Evolutionary conservation across 371 early-diverging fungal genomes (phyloP).

Genomic region (Mortierella polycephala): DNA sequence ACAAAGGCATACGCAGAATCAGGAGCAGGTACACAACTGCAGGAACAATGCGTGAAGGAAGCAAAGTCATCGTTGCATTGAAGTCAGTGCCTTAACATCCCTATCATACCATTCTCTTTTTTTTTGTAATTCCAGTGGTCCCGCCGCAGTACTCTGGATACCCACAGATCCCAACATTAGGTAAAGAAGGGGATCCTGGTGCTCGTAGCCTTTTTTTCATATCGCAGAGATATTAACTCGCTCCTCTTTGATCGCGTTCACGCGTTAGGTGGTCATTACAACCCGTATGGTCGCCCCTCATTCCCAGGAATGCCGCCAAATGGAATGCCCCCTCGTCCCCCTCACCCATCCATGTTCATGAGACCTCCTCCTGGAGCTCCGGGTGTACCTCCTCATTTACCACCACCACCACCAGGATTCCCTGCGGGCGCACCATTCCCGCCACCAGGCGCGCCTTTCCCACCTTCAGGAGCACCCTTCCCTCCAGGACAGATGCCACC

Average conservation of each 20-base stretch:
- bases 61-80: background rate
- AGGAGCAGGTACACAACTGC: conserved; percentile 22
- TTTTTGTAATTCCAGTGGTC: conserved; percentile 28
- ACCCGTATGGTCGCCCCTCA: conserved; percentile 63
- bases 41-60: background rate
- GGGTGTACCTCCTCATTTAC: conserved; percentile 18
- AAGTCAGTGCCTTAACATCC: too few species aligned
- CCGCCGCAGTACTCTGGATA: conserved; percentile 65
- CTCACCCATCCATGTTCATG: conserved; percentile 38
- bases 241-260: background rate
- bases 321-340: conserved; percentile 35
- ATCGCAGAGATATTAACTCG: too few species aligned
- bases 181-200: conserved; percentile 16
- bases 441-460: conserved; percentile 30
- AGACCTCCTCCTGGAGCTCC: conserved; percentile 35
- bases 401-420: conserved; percentile 39
- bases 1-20: conserved; percentile 43
- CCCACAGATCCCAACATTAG: conserved; percentile 55
- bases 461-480: conserved; percentile 28
- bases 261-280: conserved; percentile 32
- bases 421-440: conserved; percentile 41
- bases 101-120: background rate
- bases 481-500: conserved; percentile 26
- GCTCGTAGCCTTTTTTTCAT: background rate
- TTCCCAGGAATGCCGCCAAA: conserved; percentile 60